Evolutionary conservation across 176 grass and related monocot species (phyloP).

Genomic region (Eleusine indica): DNA sequence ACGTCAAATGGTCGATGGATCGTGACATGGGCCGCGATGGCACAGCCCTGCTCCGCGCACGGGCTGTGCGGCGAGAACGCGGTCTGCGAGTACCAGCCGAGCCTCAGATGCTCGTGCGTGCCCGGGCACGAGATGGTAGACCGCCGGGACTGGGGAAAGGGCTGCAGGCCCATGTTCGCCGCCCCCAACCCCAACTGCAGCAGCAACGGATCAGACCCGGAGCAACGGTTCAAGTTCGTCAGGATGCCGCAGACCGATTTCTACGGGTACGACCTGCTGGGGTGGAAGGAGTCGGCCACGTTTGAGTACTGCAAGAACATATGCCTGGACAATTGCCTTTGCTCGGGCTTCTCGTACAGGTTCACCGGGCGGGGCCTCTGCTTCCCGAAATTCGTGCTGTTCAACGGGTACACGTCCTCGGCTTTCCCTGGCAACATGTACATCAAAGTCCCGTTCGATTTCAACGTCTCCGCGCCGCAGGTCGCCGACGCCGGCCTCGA

Average conservation of each 20-base stretch:
- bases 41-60: slow-evolving; percentile 41
- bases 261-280: slow-evolving; percentile 58
- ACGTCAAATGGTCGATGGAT: slow-evolving; percentile 37
- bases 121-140: slow-evolving; percentile 53
- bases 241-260: slow-evolving; percentile 42
- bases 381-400: slow-evolving; percentile 52
- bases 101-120: slow-evolving; percentile 43
- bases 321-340: slow-evolving; percentile 41
- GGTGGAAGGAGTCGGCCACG: not conserved
- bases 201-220: not conserved
- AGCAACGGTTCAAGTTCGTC: slow-evolving; percentile 33
- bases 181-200: slow-evolving; percentile 22
- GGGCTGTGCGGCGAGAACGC: slow-evolving; percentile 66
- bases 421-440: slow-evolving; percentile 47
- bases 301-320: slow-evolving; percentile 37
- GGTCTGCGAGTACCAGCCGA: slow-evolving; percentile 41
- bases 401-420: slow-evolving; percentile 56
- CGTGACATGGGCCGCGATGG: slow-evolving; percentile 44
- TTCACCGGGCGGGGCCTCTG: not conserved
- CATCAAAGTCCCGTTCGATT: slow-evolving; percentile 48
- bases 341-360: slow-evolving; percentile 53
- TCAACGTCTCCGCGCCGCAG: not conserved
- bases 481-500: not conserved
- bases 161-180: slow-evolving; percentile 50
- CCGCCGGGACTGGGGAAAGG: slow-evolving; percentile 42